Evolutionary conservation across 2,329 filamentous ascomycete genomes (phyloP), one percentile per base, ranked within the genome.

Genomic region (Apiospora saccharicola): DNA sequence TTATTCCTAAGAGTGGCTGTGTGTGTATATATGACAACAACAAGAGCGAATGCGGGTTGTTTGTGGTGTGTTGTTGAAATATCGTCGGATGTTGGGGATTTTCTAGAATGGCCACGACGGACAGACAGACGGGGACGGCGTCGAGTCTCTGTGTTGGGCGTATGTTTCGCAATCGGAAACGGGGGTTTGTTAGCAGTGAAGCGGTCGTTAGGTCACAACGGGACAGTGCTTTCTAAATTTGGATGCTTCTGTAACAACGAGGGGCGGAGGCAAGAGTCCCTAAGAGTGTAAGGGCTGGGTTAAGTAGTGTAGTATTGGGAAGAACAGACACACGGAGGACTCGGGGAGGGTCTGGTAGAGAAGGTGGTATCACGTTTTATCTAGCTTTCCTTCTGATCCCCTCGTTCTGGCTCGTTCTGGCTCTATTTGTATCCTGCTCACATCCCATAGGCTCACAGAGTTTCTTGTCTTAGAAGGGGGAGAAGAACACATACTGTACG

Each of bases 161-260:
- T 37, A 64, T 64, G 57, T 64, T 64, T 64, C 34, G 53, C n/a
- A 64, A 64, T 64, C 30, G 57, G n/a, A 64, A 41, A 64, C 34
- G 57, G 57, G 19, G 19, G 57, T 64, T 64, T 41, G 57, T 64
- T 22, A n/a, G 57, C 22, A 37, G 57, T 12, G 57, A 41, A 12
- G 57, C 22, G 22, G 57, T n/a, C 57, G 57, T 41, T 41, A 41
- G n/a, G 57, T 64, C 30, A 41, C 57, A 64, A n/a, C 57, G 57
- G 41, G 41, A 64, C 34, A n/a, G 19, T 7, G 4, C 41, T 19
- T 64, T 41, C 57, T 64, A 64, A 41, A 41, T 64, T 64, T 64
- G 57, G 57, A 34, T n/a, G 57, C 57, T 64, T 64, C 57, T 64
- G 57, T 64, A 64, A 64, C 57, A 41, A 64, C 19, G 57, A 64